These are phyloP conservation scores for Chalciporus sphaerocephalus DNA, from an alignment of 768 basidiomycete species.

Conservation along the genomic window DNA sequence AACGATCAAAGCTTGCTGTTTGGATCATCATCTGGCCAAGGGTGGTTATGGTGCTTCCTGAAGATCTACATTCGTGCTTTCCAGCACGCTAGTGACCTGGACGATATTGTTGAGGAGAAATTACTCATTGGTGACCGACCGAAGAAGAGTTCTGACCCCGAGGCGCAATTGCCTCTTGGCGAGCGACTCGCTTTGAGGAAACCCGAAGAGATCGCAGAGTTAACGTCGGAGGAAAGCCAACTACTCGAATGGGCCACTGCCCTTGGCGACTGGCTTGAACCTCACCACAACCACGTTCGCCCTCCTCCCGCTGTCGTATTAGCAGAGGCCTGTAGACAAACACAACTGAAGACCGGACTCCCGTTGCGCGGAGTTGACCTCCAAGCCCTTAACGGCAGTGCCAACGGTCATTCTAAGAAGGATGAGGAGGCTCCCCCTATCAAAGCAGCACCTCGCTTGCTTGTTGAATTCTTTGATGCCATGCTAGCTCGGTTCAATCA, in stretches of 20 bases:
- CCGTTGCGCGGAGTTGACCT: constrained; percentile 62
- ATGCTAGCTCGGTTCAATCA: constrained; percentile 51
- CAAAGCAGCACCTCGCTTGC: constrained; percentile 52
- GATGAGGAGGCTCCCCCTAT: constrained; percentile 68
- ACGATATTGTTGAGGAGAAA: constrained; percentile 78
- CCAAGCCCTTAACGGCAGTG: constrained; percentile 29
- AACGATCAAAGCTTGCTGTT: constrained; percentile 69
- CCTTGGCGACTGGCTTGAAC: constrained; percentile 71
- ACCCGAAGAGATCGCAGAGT: constrained; percentile 55
- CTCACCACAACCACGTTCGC: constrained; percentile 68
- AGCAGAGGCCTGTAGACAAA: constrained; percentile 70
- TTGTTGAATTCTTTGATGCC: constrained; percentile 58
- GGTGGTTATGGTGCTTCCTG: constrained; percentile 70
- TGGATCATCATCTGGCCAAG: constrained; percentile 52
- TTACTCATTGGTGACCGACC: constrained; percentile 77
- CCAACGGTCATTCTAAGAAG: constrained; percentile 51
- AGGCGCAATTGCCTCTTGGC: constrained; percentile 47
- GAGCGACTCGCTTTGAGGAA: constrained; percentile 53
- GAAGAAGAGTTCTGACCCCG: constrained; percentile 52
- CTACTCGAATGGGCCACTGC: constrained; percentile 58
- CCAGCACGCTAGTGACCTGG: constrained; percentile 75
- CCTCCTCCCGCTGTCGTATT: constrained; percentile 67
- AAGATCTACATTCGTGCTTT: constrained; percentile 75
- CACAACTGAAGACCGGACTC: constrained; percentile 64
- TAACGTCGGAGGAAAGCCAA: constrained; percentile 59